These are phyloP conservation scores for Botrytis elliptica DNA, from an alignment of 2,329 filamentous ascomycete species.

Conservation along the genomic window DNA sequence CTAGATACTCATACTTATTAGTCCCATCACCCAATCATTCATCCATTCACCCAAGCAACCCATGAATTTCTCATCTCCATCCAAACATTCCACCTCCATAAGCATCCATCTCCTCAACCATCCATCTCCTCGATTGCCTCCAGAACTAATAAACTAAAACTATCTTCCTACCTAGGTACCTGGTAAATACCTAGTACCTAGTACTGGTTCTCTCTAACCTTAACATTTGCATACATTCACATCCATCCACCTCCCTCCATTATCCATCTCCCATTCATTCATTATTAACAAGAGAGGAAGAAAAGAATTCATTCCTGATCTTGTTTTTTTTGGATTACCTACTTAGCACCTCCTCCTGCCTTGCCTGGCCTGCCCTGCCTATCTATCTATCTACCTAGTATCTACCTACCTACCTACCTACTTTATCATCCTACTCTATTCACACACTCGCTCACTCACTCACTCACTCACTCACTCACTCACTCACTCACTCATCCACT, in stretches of 20 bases:
- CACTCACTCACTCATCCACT: too few relatives aligned
- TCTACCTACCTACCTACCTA: too few relatives aligned
- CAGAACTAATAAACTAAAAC: too few relatives aligned
- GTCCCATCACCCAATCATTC: background rate
- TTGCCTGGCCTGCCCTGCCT: background rate
- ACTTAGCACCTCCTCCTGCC: too few relatives aligned
- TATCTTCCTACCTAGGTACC: too few relatives aligned
- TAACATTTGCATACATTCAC: background rate
- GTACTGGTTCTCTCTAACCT: background rate
- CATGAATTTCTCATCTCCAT: conserved; percentile 11
- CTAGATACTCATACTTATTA: too few relatives aligned
- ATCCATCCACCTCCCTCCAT: background rate
- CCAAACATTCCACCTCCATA: conserved; percentile 2
- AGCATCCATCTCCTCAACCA: background rate
- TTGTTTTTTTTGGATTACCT: background rate
- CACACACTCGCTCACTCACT: background rate
- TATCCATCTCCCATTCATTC: background rate
- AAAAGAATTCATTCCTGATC: too few relatives aligned
- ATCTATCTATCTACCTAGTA: background rate
- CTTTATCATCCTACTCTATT: background rate
- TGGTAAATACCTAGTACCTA: too few relatives aligned
- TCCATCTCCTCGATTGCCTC: background rate
- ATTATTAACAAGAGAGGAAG: background rate
- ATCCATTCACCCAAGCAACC: conserved; percentile 1
- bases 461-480: background rate